Evolutionary conservation across 352 stramenopile genomes (phyloP), one percentile per base, ranked within the genome.

Genomic region (Pilasporangium apinafurcum): DNA sequence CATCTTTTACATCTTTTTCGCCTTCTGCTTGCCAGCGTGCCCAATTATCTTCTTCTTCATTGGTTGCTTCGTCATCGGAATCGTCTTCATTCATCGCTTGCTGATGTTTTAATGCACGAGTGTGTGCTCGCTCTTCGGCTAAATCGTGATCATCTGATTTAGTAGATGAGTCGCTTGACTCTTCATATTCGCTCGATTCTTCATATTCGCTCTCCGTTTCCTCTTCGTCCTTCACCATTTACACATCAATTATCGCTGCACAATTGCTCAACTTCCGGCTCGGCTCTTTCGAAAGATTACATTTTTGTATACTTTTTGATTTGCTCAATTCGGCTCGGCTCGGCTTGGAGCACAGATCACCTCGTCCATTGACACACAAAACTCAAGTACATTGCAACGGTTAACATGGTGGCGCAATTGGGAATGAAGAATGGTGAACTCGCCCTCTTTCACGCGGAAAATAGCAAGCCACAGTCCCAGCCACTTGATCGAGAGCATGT

Each of bases 341-440:
- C 8, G 36, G 36, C 36, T 27, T 28, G 36, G 20, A 21, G 8
- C 36, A n/a, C n/a, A n/a, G n/a, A n/a, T n/a, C n/a, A n/a, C n/a
- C n/a, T n/a, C n/a, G n/a, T n/a, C n/a, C n/a, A n/a, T n/a, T n/a
- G n/a, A n/a, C n/a, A n/a, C n/a, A n/a, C n/a, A n/a, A n/a, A n/a
- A n/a, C n/a, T n/a, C n/a, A n/a, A n/a, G n/a, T n/a, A n/a, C n/a
- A n/a, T n/a, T n/a, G n/a, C n/a, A n/a, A n/a, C n/a, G n/a, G n/a
- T n/a, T n/a, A n/a, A n/a, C n/a, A 65, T 56, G 40, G 56, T 65
- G 44, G 42, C 61, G 35, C 50, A 45, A 10, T 52, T 91, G 10
- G 78, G 78, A 36, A 51, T 91, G n/a, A 83, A 83, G 56, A 66
- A 70, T 22, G 70, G 74, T 17, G 53, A 66, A 35, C 53, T 91